These are phyloP conservation scores for Punica granatum DNA, from an alignment of 345 rosid species.

Conservation along the genomic window DNA sequence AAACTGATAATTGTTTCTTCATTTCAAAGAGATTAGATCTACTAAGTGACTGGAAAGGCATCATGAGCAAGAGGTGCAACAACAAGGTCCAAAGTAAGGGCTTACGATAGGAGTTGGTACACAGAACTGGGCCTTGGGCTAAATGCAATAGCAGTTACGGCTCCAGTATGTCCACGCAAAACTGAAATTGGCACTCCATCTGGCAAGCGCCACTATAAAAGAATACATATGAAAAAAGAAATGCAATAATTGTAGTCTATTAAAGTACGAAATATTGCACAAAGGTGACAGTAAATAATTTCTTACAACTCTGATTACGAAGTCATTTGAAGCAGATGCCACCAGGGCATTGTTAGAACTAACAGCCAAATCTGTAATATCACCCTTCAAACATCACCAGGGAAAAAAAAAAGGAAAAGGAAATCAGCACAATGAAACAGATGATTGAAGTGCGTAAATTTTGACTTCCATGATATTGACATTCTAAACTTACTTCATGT, in stretches of 20 bases:
- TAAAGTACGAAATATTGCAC: constrained; percentile 7
- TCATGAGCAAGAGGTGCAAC: too few relatives aligned
- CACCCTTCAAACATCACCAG: constrained; percentile 53
- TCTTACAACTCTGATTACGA: constrained; percentile 90
- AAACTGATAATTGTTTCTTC: background rate
- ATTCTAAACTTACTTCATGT: constrained; percentile 73
- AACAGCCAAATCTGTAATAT: constrained; percentile 96
- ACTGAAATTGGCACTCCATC: constrained; percentile 95
- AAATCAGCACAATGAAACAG: constrained; percentile 6
- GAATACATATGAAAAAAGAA: constrained; percentile 18
- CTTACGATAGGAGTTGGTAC: constrained; percentile 97
- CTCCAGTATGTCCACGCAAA: constrained; percentile 89
- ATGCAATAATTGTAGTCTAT: constrained; percentile 8
- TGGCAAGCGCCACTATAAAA: constrained; percentile 90
- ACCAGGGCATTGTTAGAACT: constrained; percentile 89
- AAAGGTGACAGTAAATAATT: constrained; percentile 12
- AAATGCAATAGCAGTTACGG: constrained; percentile 97
- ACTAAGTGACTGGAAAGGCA: constrained; percentile 10
- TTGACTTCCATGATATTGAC: constrained; percentile 11
- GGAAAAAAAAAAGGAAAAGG: constrained; percentile 9
- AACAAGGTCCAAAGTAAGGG: constrained; percentile 15
- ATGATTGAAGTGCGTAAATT: constrained; percentile 2
- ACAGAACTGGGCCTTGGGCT: constrained; percentile 76
- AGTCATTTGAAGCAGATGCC: constrained; percentile 98
- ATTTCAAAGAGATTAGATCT: background rate